Evolutionary conservation across 345 rosid genomes (phyloP).

Genomic region (Isatis tinctoria): DNA sequence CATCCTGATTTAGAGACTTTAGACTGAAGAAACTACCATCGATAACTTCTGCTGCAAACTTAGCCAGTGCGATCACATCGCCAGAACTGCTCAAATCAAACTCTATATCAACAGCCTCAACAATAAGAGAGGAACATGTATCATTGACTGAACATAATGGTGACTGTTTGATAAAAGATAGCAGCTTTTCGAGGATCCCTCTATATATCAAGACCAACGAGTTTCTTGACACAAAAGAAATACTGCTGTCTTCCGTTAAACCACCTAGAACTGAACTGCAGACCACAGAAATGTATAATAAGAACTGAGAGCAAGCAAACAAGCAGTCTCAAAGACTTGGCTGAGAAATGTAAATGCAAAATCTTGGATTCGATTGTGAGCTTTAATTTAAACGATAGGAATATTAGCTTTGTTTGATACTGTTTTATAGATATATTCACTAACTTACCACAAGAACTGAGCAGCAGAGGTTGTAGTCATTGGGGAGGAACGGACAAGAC

Average conservation of each 20-base stretch:
- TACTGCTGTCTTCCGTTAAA: slow-evolving; percentile 40
- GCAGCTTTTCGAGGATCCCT: slow-evolving; percentile 48
- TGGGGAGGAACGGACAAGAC: slow-evolving; percentile 43
- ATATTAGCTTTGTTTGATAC: slow-evolving; percentile 9
- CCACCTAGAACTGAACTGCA: slow-evolving; percentile 88
- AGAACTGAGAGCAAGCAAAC: slow-evolving; percentile 13
- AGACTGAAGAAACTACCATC: slow-evolving; percentile 60
- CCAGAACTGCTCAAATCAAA: slow-evolving; percentile 29
- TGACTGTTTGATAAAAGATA: slow-evolving; percentile 53
- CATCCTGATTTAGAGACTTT: slow-evolving; percentile 48
- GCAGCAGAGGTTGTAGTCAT: slow-evolving; percentile 42
- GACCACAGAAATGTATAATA: slow-evolving; percentile 16
- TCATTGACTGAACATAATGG: slow-evolving; percentile 58
- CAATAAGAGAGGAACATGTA: slow-evolving; percentile 40
- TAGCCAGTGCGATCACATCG: slow-evolving; percentile 40
- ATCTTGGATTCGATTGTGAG: not conserved
- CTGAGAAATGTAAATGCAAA: not conserved
- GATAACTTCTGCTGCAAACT: slow-evolving; percentile 64
- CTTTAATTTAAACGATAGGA: not conserved
- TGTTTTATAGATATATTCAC: not conserved
- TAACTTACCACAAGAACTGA: slow-evolving; percentile 61
- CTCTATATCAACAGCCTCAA: slow-evolving; percentile 27
- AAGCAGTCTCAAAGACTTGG: slow-evolving; percentile 11
- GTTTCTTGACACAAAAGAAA: slow-evolving; percentile 56
- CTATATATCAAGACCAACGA: slow-evolving; percentile 45